Percentiles rank a stretch among this genome's conserved stretches.
Conservation (phyloP, 2,329 filamentous ascomycete species). For the Apiospora aurea region DNA sequence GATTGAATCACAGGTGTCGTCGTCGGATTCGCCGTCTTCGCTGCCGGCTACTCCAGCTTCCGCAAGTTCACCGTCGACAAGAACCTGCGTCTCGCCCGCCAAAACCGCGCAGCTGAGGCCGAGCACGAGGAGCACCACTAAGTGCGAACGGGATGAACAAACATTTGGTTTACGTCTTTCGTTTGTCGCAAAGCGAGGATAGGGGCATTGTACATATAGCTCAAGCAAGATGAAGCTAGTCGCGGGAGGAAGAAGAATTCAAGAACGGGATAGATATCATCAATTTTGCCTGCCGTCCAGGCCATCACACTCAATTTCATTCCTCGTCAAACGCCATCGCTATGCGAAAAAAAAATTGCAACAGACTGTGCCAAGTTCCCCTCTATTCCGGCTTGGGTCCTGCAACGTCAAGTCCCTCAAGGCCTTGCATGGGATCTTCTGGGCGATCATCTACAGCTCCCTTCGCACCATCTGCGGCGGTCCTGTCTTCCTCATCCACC, state of each 20-base stretch:
- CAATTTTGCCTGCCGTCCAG: conserved; percentile 20
- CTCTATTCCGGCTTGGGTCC: conserved; percentile 80
- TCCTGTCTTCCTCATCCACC: conserved; percentile 78
- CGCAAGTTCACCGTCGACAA: conserved; percentile 90
- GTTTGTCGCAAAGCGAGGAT: conserved; percentile 16
- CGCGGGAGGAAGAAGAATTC: conserved; percentile 18
- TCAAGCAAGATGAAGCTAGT: conserved; percentile 8
- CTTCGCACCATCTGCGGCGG: conserved; percentile 62
- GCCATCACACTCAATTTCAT: conserved; percentile 26
- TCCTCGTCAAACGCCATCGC: conserved; percentile 41
- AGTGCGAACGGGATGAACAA: conserved; percentile 23
- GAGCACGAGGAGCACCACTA: conserved; percentile 45
- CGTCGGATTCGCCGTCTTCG: conserved; percentile 81
- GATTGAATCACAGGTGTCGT: conserved; percentile 72
- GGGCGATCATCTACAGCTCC: conserved; percentile 59
- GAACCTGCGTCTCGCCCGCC: conserved; percentile 85
- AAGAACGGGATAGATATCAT: conserved; percentile 20
- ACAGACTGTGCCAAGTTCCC: conserved; percentile 26
- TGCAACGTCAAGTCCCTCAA: conserved; percentile 92
- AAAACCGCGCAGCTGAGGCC: conserved; percentile 60
- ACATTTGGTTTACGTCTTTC: conserved; percentile 15
- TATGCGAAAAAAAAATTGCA: conserved; percentile 36
- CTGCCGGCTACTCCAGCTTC: conserved; percentile 80
- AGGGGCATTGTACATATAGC: conserved; percentile 25
- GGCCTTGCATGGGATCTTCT: conserved; percentile 92